Base-by-base conservation (phyloP, 495 filamentous ascomycete species). In the Darksidea phi region DNA sequence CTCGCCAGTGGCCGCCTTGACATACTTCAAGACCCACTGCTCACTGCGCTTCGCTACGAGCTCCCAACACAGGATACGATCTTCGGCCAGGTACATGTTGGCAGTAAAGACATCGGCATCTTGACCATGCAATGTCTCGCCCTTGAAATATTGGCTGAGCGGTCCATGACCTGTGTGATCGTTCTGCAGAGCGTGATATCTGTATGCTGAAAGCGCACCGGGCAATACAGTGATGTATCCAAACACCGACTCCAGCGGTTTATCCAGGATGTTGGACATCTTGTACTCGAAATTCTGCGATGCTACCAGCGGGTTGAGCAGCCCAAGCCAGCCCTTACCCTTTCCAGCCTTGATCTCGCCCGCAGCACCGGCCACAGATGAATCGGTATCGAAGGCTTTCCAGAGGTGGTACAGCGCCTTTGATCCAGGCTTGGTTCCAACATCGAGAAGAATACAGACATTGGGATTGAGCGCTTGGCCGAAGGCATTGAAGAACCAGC, bases 271-370 rank as follows among this genome's bases (percentile, higher is more conserved):
- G 62, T 97, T 99, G 6, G 90, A 95, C 93, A 97, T 96, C 77
- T 99, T 99, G 80, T 99, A 99, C 74, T 99, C 95, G 67, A 97
- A 99, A 69, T 99, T 97, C 73, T 99, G 95, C 46, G 89, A 92
- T 0, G 95, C 95, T 7, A 99, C 91, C 2, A 99, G 81, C 0
- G 95, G 95, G 70, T 97, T 97, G 41, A 99, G 77, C 20, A 99
- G 82, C 20, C 91, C 90, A 15, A 86, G 76, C 74, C 87, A 89
- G 24, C 78, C 84, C 67, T 87, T 89, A 11, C 94, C 94, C 67
- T 95, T 97, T 71, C 91, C 92, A 6, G 95, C 95, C 72, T 88
- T 94, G 74, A 97, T 97, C 77, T 99, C 95, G 45, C 95, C 95
- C 52, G 92, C 95, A 10, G 95, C 95, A 49, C 95, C 95, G 0